Base-by-base conservation (phyloP, 495 filamentous ascomycete species). In the Podospora bellae-mahoneyi region DNA sequence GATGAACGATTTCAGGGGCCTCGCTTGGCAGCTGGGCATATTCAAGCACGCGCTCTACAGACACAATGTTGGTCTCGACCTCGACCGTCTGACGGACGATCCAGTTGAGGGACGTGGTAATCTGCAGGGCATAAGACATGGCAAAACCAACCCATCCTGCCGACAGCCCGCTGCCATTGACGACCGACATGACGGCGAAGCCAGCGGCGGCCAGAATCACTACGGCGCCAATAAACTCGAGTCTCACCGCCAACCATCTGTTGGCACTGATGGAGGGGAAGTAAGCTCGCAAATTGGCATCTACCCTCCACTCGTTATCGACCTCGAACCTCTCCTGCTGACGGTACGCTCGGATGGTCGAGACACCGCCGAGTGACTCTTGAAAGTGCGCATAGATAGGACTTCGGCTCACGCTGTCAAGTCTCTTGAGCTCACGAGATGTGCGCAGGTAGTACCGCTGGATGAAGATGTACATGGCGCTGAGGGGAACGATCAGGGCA, bases 341-440 rank as follows among this genome's bases (percentile, higher is more conserved):
- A 61, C 88, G 86, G 80, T 97, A 99, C 57, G 96, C 96, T 70
- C 96, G 91, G 72, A 99, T 99, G n/a, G 96, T 99, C 67, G 90
- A 92, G 73, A 97, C 90, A 56, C 95, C 96, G 64, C 91, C 93
- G 1, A 99, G 84, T 3, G 94, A 97, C 78, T 99, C 96, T 73
- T 99, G 96, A 81, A 99, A 99, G 76, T 99, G 96, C 15, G 96
- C 96, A 77, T 91, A 99, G 72, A 99, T 97, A 16, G 96, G 96
- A 77, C 93, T 97, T 68, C 92, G 89, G 71, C 90, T 97, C 65
- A 97, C 89, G 77, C 94, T 97, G 81, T 99, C 96, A 69, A 99
- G 82, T 66, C 96, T 88, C 81, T 98, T 99, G 64, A 99, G 82
- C 79, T 99, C 96, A 70, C 96, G 90, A 63, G 96, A 98, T 27